phyloP scores from a whole-genome alignment of 306 rosid species.

The Pyrus bretschneideri region DNA sequence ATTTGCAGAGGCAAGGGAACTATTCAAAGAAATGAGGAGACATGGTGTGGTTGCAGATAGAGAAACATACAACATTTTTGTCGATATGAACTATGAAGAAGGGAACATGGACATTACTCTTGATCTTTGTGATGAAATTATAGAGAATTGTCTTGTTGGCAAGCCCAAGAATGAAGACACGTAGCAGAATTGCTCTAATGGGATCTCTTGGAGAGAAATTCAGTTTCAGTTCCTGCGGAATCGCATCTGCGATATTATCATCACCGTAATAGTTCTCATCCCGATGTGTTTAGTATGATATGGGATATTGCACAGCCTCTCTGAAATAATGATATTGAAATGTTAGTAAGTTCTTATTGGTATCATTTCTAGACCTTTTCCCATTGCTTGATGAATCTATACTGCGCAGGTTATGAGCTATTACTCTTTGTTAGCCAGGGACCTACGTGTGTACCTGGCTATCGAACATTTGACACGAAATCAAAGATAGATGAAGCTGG shows the following conservation, averaged over 20 bases:
- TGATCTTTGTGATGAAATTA: neutral
- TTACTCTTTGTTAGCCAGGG: neutral
- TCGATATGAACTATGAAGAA: neutral
- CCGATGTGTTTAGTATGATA: neutral
- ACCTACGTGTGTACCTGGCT: neutral
- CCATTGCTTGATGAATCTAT: neutral
- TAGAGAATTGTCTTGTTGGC: conserved; percentile 30
- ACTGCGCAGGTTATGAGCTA: neutral
- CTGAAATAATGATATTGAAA: neutral
- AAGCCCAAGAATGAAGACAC: conserved; percentile 12
- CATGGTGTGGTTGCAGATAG: neutral
- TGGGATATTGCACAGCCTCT: neutral
- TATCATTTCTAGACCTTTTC: neutral
- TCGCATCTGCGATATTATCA: neutral
- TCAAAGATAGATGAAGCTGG: neutral
- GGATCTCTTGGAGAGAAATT: neutral
- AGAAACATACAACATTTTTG: neutral
- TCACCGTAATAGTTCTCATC: neutral
- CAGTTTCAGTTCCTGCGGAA: conserved; percentile 2
- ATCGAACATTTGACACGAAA: neutral
- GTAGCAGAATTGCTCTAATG: conserved; percentile 19
- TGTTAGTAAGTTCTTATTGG: neutral
- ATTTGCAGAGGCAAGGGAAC: neutral
- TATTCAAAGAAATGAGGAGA: neutral
- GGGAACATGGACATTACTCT: neutral